These are phyloP conservation scores for Leccinum boreale DNA, from an alignment of 768 basidiomycete species.

Conservation along the genomic window DNA sequence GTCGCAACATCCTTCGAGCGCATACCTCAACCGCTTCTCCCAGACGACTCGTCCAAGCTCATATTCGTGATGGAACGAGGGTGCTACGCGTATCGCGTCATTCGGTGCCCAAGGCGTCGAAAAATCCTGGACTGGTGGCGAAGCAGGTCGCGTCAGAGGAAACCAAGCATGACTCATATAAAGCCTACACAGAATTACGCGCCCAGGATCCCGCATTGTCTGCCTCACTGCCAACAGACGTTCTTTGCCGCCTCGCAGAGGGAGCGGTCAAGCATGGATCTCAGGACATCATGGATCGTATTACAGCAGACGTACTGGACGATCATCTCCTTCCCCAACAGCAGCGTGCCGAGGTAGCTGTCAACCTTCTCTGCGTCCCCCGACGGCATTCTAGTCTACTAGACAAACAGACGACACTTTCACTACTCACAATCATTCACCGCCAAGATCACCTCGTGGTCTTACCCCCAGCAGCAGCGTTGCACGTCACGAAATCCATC, in stretches of 20 bases:
- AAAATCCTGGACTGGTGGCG: conserved; percentile 7
- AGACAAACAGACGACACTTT: conserved; percentile 22
- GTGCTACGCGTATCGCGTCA: conserved; percentile 27
- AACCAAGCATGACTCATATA: conserved; percentile 23
- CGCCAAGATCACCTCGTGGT: conserved; percentile 11
- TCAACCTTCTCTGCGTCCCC: conserved; percentile 25
- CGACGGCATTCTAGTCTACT: conserved; percentile 14
- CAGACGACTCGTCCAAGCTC: conserved; percentile 20
- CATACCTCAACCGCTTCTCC: conserved; percentile 34
- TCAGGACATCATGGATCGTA: conserved; percentile 35
- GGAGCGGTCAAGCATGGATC: conserved; percentile 31
- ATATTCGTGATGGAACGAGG: conserved; percentile 13
- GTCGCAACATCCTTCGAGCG: conserved; percentile 56
- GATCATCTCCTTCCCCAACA: conserved; percentile 15
- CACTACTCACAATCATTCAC: conserved; percentile 18
- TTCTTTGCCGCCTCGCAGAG: conserved; percentile 29
- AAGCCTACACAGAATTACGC: conserved; percentile 27
- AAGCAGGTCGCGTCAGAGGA: conserved; percentile 10
- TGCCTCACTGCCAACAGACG: conserved; percentile 24
- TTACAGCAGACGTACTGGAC: conserved; percentile 40
- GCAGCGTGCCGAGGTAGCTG: conserved; percentile 26
- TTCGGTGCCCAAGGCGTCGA: conserved; percentile 22
- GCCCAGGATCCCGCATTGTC: conserved; percentile 21
- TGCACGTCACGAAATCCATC: conserved; percentile 22
- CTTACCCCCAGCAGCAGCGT: conserved; percentile 12